Base-by-base conservation (phyloP, 1,139 yeast species). In the Arxiozyma slooffiae region DNA sequence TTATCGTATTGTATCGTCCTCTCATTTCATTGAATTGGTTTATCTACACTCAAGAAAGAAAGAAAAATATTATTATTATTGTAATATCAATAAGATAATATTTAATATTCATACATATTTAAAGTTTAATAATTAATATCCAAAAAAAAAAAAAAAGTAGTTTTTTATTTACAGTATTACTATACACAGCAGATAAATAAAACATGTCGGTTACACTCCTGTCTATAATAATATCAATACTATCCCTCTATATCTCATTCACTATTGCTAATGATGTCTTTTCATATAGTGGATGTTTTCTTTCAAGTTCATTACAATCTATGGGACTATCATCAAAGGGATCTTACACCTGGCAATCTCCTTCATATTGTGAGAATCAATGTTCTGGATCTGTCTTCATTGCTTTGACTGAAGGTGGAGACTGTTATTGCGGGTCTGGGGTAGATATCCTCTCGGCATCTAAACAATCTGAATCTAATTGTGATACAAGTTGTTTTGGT, bases 401-500 rank as follows among this genome's bases (percentile, higher is more conserved):
- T 14, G 89, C 85, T 1, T 66, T 80, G 40, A 62, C 72, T 9
- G 61, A 71, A 50, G 87, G 87, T 2, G 64, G 72, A 23, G 63
- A 71, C 22, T 83, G 90, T 60, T 82, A 75, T 61, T 83, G 90
- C 67, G 88, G 86, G 34, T 67, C 73, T 55, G 55, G 70, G 3
- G 23, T 42, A 14, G 30, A 37, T 14, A 26, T 51, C 8, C 40
- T 43, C 20, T 37, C 41, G 23, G 21, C 46, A 9, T 18, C 38
- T 4, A 8, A 43, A 9, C 16, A 24, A 16, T 26, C 49, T 6
- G 46, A 42, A 38, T 61, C 71, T 30, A 67, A 73, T 48, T 84
- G 92, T 68, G 59, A 73, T 50, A 60, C 63, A 4, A 52, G 63
- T 1, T 84, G 92, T 67, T 64, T 67, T 45, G 90, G 89, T 5